Evolutionary conservation across 257 asterid species (phyloP).

Genomic region (Mitragyna speciosa): DNA sequence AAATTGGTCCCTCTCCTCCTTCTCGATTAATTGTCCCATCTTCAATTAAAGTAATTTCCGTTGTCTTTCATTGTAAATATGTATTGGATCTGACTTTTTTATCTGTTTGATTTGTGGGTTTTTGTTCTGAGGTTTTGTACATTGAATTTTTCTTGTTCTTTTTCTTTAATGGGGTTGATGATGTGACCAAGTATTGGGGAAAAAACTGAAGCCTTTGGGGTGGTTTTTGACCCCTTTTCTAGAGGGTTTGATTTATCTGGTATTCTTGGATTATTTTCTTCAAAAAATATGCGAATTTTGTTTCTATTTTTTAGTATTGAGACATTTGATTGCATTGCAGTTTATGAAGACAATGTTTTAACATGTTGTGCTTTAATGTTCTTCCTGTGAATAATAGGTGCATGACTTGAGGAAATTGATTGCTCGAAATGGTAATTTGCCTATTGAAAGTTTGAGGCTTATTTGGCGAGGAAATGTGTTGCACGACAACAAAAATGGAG

Average conservation of each 20-base stretch:
- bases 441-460: slow-evolving; percentile 55
- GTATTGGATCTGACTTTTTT: neutral
- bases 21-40: slow-evolving; percentile 70
- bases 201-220: neutral
- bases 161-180: neutral
- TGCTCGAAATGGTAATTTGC: slow-evolving; percentile 50
- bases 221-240: too few species aligned
- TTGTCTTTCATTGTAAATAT: too few species aligned
- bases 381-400: slow-evolving; percentile 41
- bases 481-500: slow-evolving; percentile 57
- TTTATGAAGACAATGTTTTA: neutral
- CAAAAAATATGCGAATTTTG: neutral
- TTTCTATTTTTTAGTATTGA: neutral
- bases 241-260: too few species aligned
- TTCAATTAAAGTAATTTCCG: slow-evolving; percentile 50
- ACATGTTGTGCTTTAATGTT: neutral
- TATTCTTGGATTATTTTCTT: neutral
- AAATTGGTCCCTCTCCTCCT: slow-evolving; percentile 79
- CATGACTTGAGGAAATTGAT: slow-evolving; percentile 74
- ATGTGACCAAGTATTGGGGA: neutral
- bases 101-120: too few species aligned
- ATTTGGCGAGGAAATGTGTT: slow-evolving; percentile 72
- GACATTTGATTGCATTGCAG: neutral
- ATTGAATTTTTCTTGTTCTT: too few species aligned
- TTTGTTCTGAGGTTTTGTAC: neutral